phyloP scores from a whole-genome alignment of 1,284 basidiomycete species.

The Apiotrichum gamsii region DNA sequence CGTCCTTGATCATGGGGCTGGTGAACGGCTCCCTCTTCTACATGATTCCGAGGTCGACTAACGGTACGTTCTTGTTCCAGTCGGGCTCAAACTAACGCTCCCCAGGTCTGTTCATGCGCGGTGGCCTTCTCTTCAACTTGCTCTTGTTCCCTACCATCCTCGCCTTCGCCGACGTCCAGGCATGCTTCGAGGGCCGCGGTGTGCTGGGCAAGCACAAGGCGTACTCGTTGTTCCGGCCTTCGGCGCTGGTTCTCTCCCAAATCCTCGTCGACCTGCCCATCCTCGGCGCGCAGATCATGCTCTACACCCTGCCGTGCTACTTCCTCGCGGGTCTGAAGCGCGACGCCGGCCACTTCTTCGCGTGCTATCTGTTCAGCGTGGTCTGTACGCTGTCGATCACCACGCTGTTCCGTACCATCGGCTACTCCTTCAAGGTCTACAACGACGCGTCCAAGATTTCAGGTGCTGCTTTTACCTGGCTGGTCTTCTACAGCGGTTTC shows the following conservation, averaged over 20 bases:
- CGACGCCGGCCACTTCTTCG: slow-evolving; percentile 41
- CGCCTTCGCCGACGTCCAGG: slow-evolving; percentile 61
- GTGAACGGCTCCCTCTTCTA: slow-evolving; percentile 69
- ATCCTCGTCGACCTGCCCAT: slow-evolving; percentile 56
- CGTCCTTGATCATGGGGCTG: slow-evolving; percentile 32
- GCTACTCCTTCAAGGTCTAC: slow-evolving; percentile 37
- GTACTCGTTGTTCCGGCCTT: slow-evolving; percentile 47
- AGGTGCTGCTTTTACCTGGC: slow-evolving; percentile 32
- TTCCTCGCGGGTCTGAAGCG: slow-evolving; percentile 33
- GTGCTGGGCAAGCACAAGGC: slow-evolving; percentile 57
- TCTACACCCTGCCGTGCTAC: slow-evolving; percentile 47
- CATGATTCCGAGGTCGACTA: slow-evolving; percentile 56
- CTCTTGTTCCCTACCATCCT: slow-evolving; percentile 50
- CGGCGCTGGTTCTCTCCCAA: slow-evolving; percentile 55
- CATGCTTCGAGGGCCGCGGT: slow-evolving; percentile 63
- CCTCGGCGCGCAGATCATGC: slow-evolving; percentile 42
- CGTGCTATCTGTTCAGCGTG: slow-evolving; percentile 32
- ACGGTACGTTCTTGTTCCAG: slow-evolving; percentile 55
- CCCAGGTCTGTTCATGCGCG: slow-evolving; percentile 55
- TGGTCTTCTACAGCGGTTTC: slow-evolving; percentile 35
- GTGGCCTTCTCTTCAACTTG: slow-evolving; percentile 56
- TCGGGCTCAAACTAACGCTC: too few relatives aligned
- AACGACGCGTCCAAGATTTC: slow-evolving; percentile 43
- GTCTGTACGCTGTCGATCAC: slow-evolving; percentile 28
- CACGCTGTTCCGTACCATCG: slow-evolving; percentile 39